These are phyloP conservation scores for Mychonastes homosphaera DNA, from an alignment of 139 green algal genomes.

Conservation along the genomic window DNA sequence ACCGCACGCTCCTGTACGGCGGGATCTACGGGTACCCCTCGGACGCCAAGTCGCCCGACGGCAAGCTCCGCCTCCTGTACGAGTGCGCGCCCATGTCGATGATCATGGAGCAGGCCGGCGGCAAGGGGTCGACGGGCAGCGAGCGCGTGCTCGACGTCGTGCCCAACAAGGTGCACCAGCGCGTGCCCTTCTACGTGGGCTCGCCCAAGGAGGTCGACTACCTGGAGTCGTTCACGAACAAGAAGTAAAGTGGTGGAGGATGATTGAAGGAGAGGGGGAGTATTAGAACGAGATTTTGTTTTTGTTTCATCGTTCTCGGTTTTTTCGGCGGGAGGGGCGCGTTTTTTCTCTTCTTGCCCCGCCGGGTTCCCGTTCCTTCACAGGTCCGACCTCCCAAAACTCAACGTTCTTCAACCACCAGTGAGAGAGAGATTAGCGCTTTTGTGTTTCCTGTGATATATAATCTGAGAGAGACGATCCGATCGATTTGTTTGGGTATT, in stretches of 20 bases:
- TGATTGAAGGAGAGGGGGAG: too few relatives aligned
- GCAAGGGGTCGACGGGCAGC: constrained; percentile 52
- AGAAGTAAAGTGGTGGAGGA: constrained; percentile 21
- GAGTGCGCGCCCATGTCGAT: constrained; percentile 95
- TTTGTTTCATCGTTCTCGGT: too few relatives aligned
- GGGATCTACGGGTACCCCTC: constrained; percentile 96
- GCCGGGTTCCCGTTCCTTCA: too few relatives aligned
- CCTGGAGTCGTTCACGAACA: constrained; percentile 75
- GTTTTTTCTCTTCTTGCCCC: too few relatives aligned
- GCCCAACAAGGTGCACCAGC: constrained; percentile 57
- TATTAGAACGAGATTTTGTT: too few relatives aligned
- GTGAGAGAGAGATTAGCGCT: too few relatives aligned
- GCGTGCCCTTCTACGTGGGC: constrained; percentile 69
- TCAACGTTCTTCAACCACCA: too few relatives aligned
- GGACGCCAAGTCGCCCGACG: constrained; percentile 86
- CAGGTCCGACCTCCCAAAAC: too few relatives aligned
- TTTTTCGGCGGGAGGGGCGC: too few relatives aligned
- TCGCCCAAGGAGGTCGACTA: constrained; percentile 88
- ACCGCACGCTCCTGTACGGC: constrained; percentile 93
- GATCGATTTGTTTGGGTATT: too few relatives aligned
- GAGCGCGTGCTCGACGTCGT: constrained; percentile 64
- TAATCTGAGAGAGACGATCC: too few relatives aligned
- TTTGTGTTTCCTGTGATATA: too few relatives aligned
- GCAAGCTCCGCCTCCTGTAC: constrained; percentile 97
- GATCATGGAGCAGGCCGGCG: constrained; percentile 82